phyloP scores from a whole-genome alignment of 2,329 filamentous ascomycete species.

The Colletotrichum lentis region DNA sequence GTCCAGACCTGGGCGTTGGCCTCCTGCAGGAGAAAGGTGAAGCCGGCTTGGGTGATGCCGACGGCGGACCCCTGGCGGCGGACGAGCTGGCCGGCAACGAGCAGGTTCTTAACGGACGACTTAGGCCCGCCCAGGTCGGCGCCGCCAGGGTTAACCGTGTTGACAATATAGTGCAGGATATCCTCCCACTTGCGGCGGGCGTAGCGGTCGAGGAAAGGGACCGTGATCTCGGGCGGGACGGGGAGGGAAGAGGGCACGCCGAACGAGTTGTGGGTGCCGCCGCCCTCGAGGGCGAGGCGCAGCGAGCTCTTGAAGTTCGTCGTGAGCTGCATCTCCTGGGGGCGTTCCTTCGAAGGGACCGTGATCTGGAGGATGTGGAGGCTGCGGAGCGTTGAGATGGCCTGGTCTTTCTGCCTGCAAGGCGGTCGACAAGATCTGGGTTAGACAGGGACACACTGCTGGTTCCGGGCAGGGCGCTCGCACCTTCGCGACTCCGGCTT shows the following conservation, averaged over 20 bases:
- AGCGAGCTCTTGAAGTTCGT: constrained; percentile 85
- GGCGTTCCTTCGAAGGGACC: constrained; percentile 65
- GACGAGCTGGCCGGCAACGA: constrained; percentile 83
- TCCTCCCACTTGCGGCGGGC: constrained; percentile 93
- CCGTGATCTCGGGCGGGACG: constrained; percentile 69
- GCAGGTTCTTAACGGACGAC: constrained; percentile 82
- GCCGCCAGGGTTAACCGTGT: constrained; percentile 65
- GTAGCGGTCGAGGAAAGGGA: constrained; percentile 82
- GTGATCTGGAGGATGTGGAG: constrained; percentile 85
- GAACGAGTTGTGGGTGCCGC: constrained; percentile 86
- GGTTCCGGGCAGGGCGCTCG: background rate
- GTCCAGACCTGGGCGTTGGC: constrained; percentile 98
- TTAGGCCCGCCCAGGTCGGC: constrained; percentile 64
- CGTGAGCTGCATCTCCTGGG: constrained; percentile 78
- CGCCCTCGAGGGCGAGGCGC: constrained; percentile 85
- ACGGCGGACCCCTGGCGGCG: constrained; percentile 62
- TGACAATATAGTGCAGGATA: constrained; percentile 94
- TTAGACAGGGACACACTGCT: background rate
- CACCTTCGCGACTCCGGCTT: constrained; percentile 65
- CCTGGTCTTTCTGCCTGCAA: constrained; percentile 79
- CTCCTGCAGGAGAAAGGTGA: constrained; percentile 93
- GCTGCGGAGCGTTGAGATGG: constrained; percentile 79
- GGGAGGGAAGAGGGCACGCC: constrained; percentile 80
- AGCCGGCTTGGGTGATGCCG: constrained; percentile 89
- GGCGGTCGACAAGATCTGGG: background rate